Conservation (phyloP, 2,329 filamentous ascomycete species). For the Neurospora crassa region DNA sequence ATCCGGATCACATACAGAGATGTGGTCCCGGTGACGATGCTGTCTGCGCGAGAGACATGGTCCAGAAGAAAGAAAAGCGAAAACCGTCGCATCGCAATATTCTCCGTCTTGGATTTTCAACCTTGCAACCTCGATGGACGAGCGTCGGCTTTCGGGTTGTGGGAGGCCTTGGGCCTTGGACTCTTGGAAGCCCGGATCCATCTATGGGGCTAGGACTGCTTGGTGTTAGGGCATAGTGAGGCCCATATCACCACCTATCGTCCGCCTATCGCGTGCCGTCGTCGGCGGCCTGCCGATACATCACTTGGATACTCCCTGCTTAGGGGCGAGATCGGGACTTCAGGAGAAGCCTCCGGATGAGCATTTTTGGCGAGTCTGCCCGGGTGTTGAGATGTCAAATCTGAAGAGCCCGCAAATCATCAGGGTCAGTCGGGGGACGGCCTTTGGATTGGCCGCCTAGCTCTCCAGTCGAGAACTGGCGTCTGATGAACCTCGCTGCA, state of each 20-base stretch:
- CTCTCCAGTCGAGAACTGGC: slow-evolving; percentile 11
- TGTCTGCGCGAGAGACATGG: not conserved
- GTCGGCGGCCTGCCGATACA: not conserved
- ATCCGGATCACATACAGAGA: not conserved
- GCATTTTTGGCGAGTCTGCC: not conserved
- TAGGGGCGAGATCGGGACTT: slow-evolving; percentile 9
- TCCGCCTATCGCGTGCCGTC: not conserved
- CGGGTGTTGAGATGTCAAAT: slow-evolving; percentile 8
- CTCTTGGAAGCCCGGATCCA: not conserved
- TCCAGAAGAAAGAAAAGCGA: not conserved
- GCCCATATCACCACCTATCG: not conserved
- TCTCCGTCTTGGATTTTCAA: not conserved
- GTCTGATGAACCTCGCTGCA: not conserved
- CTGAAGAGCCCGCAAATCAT: slow-evolving; percentile 15
- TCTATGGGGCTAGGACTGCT: not conserved
- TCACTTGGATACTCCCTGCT: not conserved
- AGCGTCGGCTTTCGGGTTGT: not conserved
- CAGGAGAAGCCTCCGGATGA: slow-evolving; percentile 5
- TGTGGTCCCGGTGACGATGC: not conserved
- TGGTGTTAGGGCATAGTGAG: not conserved
- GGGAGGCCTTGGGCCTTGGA: not conserved
- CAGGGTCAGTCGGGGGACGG: slow-evolving; percentile 15
- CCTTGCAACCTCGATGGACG: not conserved
- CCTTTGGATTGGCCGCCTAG: slow-evolving; percentile 22
- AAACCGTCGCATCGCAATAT: not conserved